Percentiles rank a stretch among this genome's conserved stretches.
Conservation (phyloP, 768 basidiomycete species). For the Tulasnella sp. region DNA sequence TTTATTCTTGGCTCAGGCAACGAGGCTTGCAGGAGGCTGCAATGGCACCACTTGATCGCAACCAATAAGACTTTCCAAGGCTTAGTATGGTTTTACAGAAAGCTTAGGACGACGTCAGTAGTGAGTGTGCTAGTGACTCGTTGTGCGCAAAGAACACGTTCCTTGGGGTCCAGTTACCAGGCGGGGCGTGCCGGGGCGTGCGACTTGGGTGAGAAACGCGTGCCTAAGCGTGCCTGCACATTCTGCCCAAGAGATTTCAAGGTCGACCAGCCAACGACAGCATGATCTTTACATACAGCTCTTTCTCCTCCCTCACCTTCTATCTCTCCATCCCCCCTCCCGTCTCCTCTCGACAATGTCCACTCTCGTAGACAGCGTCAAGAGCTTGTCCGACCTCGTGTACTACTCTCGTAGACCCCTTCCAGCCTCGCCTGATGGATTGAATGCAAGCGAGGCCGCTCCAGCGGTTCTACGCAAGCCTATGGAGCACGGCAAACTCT, state of each 20-base stretch:
- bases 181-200: background rate
- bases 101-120: background rate
- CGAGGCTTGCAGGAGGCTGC: background rate
- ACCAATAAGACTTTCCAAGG: background rate
- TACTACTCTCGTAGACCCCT: slow-evolving; percentile 20
- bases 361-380: slow-evolving; percentile 15
- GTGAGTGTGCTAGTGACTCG: background rate
- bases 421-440: slow-evolving; percentile 25
- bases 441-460: slow-evolving; percentile 19
- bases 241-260: background rate
- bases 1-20: background rate
- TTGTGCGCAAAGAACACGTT: background rate
- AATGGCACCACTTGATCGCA: background rate
- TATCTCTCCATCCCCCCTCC: slow-evolving; percentile 1
- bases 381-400: slow-evolving; percentile 17
- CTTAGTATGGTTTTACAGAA: background rate
- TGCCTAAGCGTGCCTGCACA: background rate
- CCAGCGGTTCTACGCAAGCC: slow-evolving; percentile 1
- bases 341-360: slow-evolving; percentile 6
- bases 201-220: background rate
- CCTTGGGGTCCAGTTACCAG: background rate
- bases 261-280: background rate
- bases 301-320: background rate
- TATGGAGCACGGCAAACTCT: slow-evolving; percentile 8
- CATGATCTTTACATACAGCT: slow-evolving; percentile 5